phyloP scores from a whole-genome alignment of 139 green algal species.

The Auxenochlorella pyrenoidosa region DNA sequence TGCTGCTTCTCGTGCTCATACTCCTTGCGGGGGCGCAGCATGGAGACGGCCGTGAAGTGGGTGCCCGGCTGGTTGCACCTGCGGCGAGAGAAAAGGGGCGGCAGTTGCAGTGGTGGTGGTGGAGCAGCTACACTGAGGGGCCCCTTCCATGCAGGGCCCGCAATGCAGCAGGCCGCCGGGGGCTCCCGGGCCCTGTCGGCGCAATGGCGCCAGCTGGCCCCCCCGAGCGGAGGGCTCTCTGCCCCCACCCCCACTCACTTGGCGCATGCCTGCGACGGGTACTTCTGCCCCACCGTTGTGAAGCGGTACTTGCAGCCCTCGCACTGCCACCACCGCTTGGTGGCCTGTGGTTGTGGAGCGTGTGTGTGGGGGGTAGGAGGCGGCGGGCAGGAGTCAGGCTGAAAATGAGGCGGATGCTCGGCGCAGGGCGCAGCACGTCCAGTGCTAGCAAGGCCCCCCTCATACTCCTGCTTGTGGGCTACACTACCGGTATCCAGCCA shows the following conservation, averaged over 20 bases:
- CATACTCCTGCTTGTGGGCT: too few species aligned
- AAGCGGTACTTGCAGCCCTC: conserved; percentile 55
- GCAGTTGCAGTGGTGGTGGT: neutral
- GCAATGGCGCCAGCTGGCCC: too few species aligned
- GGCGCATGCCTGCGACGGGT: conserved; percentile 50
- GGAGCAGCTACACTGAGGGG: too few species aligned
- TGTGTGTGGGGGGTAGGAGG: neutral
- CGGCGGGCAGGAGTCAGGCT: neutral
- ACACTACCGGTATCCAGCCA: too few species aligned
- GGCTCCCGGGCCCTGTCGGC: too few species aligned
- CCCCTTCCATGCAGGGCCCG: too few species aligned
- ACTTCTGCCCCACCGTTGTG: conserved; percentile 48
- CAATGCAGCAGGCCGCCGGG: too few species aligned
- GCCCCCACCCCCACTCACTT: conserved; percentile 39
- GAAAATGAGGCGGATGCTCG: too few species aligned
- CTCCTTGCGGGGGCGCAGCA: conserved; percentile 21
- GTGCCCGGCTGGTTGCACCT: conserved; percentile 38
- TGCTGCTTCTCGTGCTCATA: conserved; percentile 8
- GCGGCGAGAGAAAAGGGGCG: neutral
- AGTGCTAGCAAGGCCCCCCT: too few species aligned
- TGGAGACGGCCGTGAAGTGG: conserved; percentile 45
- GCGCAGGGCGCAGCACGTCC: too few species aligned
- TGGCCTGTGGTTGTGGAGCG: neutral
- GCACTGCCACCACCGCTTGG: conserved; percentile 68
- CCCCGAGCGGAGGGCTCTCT: too few species aligned